Evolutionary conservation across 2,329 filamentous ascomycete genomes (phyloP).

Genomic region (Talaromyces amestolkiae): DNA sequence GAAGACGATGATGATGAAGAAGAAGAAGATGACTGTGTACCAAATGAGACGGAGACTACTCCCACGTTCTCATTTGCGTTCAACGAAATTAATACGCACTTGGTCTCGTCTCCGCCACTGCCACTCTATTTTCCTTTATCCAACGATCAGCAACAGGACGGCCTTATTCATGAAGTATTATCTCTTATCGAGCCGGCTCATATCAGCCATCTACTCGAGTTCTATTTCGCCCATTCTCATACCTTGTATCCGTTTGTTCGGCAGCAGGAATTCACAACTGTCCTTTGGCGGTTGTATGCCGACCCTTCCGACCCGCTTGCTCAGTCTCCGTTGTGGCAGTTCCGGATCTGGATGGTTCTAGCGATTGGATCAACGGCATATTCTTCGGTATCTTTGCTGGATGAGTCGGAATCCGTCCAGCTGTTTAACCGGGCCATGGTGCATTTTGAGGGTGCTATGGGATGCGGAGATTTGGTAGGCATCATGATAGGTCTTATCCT

Average conservation of each 20-base stretch:
- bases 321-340: conserved; percentile 38
- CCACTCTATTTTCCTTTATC: conserved; percentile 5
- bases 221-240: conserved; percentile 50
- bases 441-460: conserved; percentile 43
- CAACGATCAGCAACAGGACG: not conserved
- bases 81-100: conserved; percentile 3
- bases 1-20: not conserved
- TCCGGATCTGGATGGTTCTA: conserved; percentile 51
- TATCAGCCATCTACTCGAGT: conserved; percentile 38
- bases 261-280: conserved; percentile 34
- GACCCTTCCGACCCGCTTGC: conserved; percentile 30
- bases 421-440: conserved; percentile 48
- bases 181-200: conserved; percentile 21
- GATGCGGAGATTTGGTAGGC: conserved; percentile 41
- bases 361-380: conserved; percentile 49
- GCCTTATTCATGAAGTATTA: conserved; percentile 3
- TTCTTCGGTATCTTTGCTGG: conserved; percentile 44
- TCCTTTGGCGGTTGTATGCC: conserved; percentile 31
- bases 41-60: conserved; percentile 18
- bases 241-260: conserved; percentile 48
- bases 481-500: not conserved
- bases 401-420: conserved; percentile 44
- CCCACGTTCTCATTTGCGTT: conserved; percentile 7
- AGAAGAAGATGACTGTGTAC: not conserved
- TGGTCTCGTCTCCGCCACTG: conserved; percentile 4